These are phyloP conservation scores for Ceratobasidium sp. DNA, from an alignment of 1,284 basidiomycete genomes.

Conservation along the genomic window DNA sequence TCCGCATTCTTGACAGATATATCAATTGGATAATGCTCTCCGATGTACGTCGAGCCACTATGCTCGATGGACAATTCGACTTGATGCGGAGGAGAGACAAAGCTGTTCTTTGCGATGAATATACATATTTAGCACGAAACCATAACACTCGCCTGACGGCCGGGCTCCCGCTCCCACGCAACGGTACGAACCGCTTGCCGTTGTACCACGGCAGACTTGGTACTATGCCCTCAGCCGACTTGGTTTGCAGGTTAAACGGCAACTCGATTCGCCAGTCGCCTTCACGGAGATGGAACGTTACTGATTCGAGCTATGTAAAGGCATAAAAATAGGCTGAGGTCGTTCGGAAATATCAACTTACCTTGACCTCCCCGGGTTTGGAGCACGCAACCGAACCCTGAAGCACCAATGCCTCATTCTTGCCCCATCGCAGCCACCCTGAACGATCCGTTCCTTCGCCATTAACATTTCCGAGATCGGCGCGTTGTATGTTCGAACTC, in stretches of 20 bases:
- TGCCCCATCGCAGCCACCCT: conserved; percentile 69
- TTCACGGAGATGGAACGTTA: conserved; percentile 67
- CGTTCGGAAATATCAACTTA: conserved; percentile 54
- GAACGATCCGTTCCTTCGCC: conserved; percentile 45
- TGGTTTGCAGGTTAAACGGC: conserved; percentile 63
- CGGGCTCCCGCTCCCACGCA: conserved; percentile 65
- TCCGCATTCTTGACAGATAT: conserved; percentile 79
- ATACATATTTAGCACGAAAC: neutral
- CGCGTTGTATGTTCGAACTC: conserved; percentile 47
- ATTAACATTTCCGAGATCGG: conserved; percentile 62
- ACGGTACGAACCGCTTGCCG: conserved; percentile 64
- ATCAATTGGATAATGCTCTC: conserved; percentile 79
- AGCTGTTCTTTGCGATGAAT: conserved; percentile 13
- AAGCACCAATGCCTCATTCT: conserved; percentile 67
- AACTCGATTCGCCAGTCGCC: conserved; percentile 75
- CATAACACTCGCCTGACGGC: conserved; percentile 63
- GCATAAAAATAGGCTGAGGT: neutral
- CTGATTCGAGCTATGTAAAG: conserved; percentile 46
- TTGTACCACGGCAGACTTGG: conserved; percentile 66
- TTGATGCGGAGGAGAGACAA: conserved; percentile 61
- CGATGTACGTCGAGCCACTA: conserved; percentile 76
- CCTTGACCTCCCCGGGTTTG: conserved; percentile 59
- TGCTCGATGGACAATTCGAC: conserved; percentile 71
- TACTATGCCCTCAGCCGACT: conserved; percentile 61
- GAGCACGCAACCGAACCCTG: conserved; percentile 66